Evolutionary conservation across 1,284 basidiomycete species (phyloP).

Genomic region (Schizopora paradoxa): DNA sequence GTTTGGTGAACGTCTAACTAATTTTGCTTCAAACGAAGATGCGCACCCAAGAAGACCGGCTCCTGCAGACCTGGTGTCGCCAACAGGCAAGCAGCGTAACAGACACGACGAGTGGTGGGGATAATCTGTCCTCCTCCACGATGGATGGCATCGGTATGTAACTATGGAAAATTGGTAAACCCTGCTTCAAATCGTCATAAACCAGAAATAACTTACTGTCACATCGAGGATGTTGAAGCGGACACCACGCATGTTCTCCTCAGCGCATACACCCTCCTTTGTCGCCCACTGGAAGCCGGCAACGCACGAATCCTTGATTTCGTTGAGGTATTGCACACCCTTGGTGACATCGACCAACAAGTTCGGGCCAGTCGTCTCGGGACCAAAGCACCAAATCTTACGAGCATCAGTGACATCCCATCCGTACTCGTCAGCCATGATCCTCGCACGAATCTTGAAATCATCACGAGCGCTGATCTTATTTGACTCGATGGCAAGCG

Average conservation of each 20-base stretch:
- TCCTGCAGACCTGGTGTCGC: constrained; percentile 92
- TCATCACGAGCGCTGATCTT: constrained; percentile 68
- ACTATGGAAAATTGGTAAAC: constrained; percentile 37
- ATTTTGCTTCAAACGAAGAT: neutral
- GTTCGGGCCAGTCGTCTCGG: constrained; percentile 96
- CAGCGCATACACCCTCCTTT: constrained; percentile 93
- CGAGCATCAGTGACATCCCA: constrained; percentile 99
- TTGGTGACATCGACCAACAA: constrained; percentile 97
- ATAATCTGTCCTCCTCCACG: constrained; percentile 99
- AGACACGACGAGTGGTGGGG: constrained; percentile 91
- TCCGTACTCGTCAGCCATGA: constrained; percentile 92
- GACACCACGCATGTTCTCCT: constrained; percentile 98
- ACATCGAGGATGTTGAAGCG: constrained; percentile 97
- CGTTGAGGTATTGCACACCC: constrained; percentile 95
- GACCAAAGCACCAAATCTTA: constrained; percentile 99
- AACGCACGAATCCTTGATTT: constrained; percentile 99
- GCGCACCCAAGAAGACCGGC: constrained; percentile 85
- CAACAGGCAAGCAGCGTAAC: constrained; percentile 93
- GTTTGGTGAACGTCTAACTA: neutral
- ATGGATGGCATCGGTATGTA: constrained; percentile 98
- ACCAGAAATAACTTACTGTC: constrained; percentile 50
- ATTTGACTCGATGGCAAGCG: constrained; percentile 21
- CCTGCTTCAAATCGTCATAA: constrained; percentile 1
- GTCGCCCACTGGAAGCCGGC: constrained; percentile 99
- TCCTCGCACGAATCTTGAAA: constrained; percentile 93